Percentiles rank a stretch among this genome's conserved stretches.
These are phyloP conservation scores for Lentinula edodes DNA, from an alignment of 768 basidiomycete genomes.

Conservation along the genomic window DNA sequence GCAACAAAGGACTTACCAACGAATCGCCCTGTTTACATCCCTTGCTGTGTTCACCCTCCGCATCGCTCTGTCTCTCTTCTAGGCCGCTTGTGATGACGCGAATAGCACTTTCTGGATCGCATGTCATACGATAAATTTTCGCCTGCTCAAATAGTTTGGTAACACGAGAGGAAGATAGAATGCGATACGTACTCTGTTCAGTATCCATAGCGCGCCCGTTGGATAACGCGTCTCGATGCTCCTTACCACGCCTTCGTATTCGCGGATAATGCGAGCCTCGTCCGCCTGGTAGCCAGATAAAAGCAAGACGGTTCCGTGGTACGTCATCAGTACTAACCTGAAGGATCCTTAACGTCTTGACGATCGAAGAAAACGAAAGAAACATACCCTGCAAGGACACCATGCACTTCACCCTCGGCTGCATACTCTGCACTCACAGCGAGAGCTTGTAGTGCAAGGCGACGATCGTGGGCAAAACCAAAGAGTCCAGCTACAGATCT, in stretches of 20 bases:
- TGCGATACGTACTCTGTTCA: conserved; percentile 50
- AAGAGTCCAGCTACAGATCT: conserved; percentile 72
- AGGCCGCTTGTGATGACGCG: conserved; percentile 37
- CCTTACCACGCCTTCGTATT: conserved; percentile 58
- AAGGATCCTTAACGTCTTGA: conserved; percentile 1
- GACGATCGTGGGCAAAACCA: conserved; percentile 72
- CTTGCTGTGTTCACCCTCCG: not conserved
- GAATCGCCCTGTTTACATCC: conserved; percentile 53
- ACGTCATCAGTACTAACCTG: conserved; percentile 78
- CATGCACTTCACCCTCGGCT: conserved; percentile 62
- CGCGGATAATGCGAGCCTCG: conserved; percentile 53
- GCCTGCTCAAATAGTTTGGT: conserved; percentile 34
- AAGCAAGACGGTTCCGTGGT: conserved; percentile 65
- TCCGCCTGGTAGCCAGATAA: conserved; percentile 75
- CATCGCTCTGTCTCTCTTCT: not conserved
- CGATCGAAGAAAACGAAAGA: not conserved
- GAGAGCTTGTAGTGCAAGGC: conserved; percentile 61
- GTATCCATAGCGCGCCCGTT: conserved; percentile 64
- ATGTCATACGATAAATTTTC: conserved; percentile 66
- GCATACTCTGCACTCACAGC: conserved; percentile 47
- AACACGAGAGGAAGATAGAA: not conserved
- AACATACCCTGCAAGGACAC: conserved; percentile 68
- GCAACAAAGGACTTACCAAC: conserved; percentile 35
- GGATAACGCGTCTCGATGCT: conserved; percentile 59
- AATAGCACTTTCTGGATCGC: conserved; percentile 63